phyloP scores from a whole-genome alignment of 1,139 yeast species.

The Saccharomycopsis crataegensis region DNA sequence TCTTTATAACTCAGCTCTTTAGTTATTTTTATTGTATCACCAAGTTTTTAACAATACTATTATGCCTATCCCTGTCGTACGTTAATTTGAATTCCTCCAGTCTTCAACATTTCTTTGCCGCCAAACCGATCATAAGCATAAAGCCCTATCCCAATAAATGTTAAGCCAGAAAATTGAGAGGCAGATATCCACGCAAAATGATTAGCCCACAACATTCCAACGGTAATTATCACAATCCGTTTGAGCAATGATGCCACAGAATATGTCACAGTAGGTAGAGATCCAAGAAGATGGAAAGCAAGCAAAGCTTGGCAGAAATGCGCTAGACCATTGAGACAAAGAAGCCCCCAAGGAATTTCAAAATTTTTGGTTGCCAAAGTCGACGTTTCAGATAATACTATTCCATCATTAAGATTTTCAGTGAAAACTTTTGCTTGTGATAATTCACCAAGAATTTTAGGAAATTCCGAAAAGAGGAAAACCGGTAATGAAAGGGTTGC shows the following conservation, averaged over 20 bases:
- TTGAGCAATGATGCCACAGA: slow-evolving; percentile 87
- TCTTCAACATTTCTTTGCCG: slow-evolving; percentile 33
- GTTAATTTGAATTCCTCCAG: no score
- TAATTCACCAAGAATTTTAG: no score
- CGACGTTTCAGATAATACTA: background rate
- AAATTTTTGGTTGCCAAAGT: background rate
- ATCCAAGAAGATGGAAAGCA: slow-evolving; percentile 84
- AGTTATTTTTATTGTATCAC: no score
- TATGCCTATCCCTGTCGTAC: no score
- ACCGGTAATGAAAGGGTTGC: slow-evolving; percentile 73
- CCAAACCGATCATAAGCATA: slow-evolving; percentile 51
- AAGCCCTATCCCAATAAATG: slow-evolving; percentile 42
- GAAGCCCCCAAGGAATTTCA: slow-evolving; percentile 30
- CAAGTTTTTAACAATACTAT: background rate
- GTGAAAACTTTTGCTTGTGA: no score
- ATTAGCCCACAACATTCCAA: slow-evolving; percentile 68
- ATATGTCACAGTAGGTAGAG: slow-evolving; percentile 84
- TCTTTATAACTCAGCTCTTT: no score
- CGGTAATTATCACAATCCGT: slow-evolving; percentile 77
- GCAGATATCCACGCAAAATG: slow-evolving; percentile 33
- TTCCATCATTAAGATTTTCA: no score
- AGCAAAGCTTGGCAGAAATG: slow-evolving; percentile 84
- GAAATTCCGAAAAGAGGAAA: slow-evolving; percentile 56
- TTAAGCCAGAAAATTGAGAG: slow-evolving; percentile 57
- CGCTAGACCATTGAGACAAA: slow-evolving; percentile 55